These are phyloP conservation scores for Carex cristatella DNA, from an alignment of 176 grass and related monocot genomes.

Conservation along the genomic window DNA sequence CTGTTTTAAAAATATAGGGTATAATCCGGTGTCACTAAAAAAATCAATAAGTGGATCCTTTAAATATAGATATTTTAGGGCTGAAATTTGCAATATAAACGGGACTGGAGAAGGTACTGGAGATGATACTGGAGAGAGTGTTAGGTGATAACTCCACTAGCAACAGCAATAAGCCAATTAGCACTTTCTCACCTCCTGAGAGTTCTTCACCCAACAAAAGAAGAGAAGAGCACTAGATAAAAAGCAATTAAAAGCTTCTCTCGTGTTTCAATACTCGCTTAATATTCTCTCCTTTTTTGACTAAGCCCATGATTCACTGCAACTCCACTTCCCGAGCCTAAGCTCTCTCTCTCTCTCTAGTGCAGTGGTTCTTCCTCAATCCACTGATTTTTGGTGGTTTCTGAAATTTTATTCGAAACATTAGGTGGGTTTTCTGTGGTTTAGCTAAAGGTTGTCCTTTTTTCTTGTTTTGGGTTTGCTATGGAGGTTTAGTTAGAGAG, in stretches of 20 bases:
- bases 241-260: constrained; percentile 19
- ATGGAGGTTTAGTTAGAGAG: constrained; percentile 21
- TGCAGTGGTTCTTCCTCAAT: constrained; percentile 21
- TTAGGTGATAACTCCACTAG: not conserved
- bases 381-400: constrained; percentile 1
- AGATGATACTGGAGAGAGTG: not conserved
- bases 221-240: constrained; percentile 12
- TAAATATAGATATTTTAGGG: not conserved
- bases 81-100: not conserved
- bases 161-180: not conserved
- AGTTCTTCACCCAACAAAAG: not conserved
- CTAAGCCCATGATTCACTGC: constrained; percentile 16
- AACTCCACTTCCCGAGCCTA: constrained; percentile 12
- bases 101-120: not conserved
- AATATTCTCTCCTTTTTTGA: constrained; percentile 24
- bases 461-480: constrained; percentile 9
- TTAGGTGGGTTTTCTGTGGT: constrained; percentile 28
- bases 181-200: not conserved
- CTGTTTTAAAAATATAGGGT: too few species aligned
- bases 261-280: constrained; percentile 1
- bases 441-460: constrained; percentile 9
- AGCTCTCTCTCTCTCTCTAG: not conserved
- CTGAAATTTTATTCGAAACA: not conserved
- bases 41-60: too few species aligned
- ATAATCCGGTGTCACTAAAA: too few species aligned